Evolutionary conservation across 164 flowering plant species (phyloP), one percentile per base, ranked within the genome.

Genomic region (Pachysandra terminalis): DNA sequence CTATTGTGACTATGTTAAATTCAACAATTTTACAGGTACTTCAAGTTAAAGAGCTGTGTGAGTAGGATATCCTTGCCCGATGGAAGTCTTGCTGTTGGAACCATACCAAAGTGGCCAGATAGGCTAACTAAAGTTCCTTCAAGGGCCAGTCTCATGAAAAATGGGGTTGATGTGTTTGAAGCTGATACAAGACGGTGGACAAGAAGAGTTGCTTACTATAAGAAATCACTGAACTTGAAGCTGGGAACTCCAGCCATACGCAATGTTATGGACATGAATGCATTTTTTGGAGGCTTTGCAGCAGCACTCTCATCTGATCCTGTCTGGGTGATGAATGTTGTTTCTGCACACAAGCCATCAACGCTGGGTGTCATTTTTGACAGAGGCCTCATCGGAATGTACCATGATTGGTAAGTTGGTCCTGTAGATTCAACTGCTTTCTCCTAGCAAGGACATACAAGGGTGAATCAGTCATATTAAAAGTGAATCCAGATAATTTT

Each of bases 251-350:
- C 93, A 69, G 75, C 96, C 23, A 67, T 93, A 48, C 89, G 99
- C 78, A 96, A 96, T 49, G 77, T 93, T 56, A 96, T 96, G 99
- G 99, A 96, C 72, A 88, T 93, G 99, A 93, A 91, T 85, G 97
- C 99, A 61, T 86, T 93, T 72, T 88, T 88, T 75, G 98, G 99
- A 56, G 96, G 98, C 56, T 96, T 96, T 83, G 97, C 99, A 48
- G 98, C 98, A 26, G 87, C 96, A 19, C 73, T 96, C 26, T 19
- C 66, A 41, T 79, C 90, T 59, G 95, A 96, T 77, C 96, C 96
- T 71, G 90, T 93, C 49, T 96, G 99, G 99, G 99, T 96, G 40
- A 96, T 93, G 98, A 96, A 96, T 72, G 95, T 90, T 63, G 91
- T 93, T 80, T 98, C 99, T 68, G 79, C 95, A 71, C 81, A 80